A percentile compares a stretch with the other conserved stretches of the same genome.
Conservation (phyloP, 108 stramenopile species). For the Thalassiosira profunda region DNA sequence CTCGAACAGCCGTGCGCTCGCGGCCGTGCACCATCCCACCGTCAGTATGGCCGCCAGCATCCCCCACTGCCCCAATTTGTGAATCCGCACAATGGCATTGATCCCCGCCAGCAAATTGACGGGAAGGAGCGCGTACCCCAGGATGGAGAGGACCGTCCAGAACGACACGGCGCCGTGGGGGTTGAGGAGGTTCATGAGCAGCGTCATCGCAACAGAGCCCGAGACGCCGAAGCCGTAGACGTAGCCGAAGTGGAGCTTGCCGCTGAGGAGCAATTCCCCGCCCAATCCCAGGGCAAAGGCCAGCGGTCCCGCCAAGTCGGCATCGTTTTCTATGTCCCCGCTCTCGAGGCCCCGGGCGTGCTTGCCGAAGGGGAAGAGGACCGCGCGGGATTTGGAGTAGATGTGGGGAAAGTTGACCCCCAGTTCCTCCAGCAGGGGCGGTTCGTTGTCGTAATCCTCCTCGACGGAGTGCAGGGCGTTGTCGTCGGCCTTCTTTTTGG, state of each 20-base stretch:
- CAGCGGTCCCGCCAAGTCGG: conserved; percentile 98
- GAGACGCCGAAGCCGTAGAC: conserved; percentile 98
- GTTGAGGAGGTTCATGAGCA: conserved; percentile 95
- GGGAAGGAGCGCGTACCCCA: conserved; percentile 98
- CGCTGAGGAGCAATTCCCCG: conserved; percentile 90
- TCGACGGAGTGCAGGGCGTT: neutral
- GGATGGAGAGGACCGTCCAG: conserved; percentile 89
- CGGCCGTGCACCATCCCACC: conserved; percentile 94
- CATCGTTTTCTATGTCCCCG: conserved; percentile 67
- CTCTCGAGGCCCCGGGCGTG: conserved; percentile 37
- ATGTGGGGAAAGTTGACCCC: conserved; percentile 98
- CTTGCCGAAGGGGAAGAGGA: conserved; percentile 73
- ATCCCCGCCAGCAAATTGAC: conserved; percentile 95
- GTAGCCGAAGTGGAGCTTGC: conserved; percentile 98
- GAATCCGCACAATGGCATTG: conserved; percentile 76
- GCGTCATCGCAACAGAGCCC: conserved; percentile 86
- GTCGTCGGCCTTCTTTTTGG: neutral
- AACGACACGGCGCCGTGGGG: conserved; percentile 72
- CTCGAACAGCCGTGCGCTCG: conserved; percentile 94
- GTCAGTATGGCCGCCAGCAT: conserved; percentile 77
- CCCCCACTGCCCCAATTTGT: conserved; percentile 77
- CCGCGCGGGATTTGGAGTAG: conserved; percentile 90
- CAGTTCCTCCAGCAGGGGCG: conserved; percentile 98
- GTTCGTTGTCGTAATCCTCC: conserved; percentile 93
- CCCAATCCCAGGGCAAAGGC: conserved; percentile 92